Conservation (phyloP, 1,284 basidiomycete genomes). For the Austroboletus novae-zelandiae region DNA sequence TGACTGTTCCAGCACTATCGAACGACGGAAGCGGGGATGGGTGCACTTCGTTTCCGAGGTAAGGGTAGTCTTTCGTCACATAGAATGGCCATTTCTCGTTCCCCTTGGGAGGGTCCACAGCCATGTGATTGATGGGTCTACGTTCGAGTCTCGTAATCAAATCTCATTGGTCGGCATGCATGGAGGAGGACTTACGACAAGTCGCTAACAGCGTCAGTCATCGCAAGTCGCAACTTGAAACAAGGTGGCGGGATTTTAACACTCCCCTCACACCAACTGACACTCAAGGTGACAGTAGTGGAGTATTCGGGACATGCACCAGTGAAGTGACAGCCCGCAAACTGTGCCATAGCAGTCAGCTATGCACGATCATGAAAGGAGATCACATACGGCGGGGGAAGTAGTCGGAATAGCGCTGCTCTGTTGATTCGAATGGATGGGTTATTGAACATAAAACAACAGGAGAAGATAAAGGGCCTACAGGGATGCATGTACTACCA, state of each 20-base stretch:
- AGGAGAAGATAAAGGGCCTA: not conserved
- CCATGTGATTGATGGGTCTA: slow-evolving; percentile 6
- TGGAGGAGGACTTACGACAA: not conserved
- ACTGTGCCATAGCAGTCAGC: no score
- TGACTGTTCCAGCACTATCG: not conserved
- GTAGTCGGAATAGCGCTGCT: no score
- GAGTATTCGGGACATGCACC: slow-evolving; percentile 5
- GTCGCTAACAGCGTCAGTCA: not conserved
- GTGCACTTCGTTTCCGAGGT: slow-evolving; percentile 2
- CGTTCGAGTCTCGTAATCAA: not conserved
- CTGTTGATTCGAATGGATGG: no score
- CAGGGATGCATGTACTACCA: slow-evolving; percentile 5
- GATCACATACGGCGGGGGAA: no score
- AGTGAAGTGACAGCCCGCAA: slow-evolving; percentile 7
- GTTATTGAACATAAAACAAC: no score
- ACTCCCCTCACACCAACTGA: slow-evolving; percentile 8
- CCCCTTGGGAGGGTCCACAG: not conserved
- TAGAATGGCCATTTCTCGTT: slow-evolving; percentile 7
- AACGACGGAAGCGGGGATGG: slow-evolving; percentile 13
- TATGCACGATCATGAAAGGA: no score
- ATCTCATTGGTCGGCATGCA: not conserved
- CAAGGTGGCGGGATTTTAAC: slow-evolving; percentile 3
- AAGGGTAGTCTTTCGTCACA: slow-evolving; percentile 8
- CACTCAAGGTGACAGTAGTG: slow-evolving; percentile 11
- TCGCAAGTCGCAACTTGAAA: slow-evolving; percentile 4